Percentiles rank a stretch among this genome's conserved stretches.
Conservation (phyloP, 306 rosid species). For the Castanopsis chinensis region DNA sequence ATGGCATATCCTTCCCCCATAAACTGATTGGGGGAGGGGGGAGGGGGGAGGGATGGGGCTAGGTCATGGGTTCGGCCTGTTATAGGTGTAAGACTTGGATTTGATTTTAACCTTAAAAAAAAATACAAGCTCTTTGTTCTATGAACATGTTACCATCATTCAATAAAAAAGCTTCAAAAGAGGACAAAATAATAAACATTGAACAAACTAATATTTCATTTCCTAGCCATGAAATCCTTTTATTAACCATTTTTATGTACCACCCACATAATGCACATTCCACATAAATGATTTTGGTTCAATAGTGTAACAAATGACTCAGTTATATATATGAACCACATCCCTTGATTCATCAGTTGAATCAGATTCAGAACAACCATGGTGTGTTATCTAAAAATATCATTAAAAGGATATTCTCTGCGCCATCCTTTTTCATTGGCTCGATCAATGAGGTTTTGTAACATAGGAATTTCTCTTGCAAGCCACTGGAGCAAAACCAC, state of each 20-base stretch:
- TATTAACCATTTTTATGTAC: neutral
- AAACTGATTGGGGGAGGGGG: too few species aligned
- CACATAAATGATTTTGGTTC: neutral
- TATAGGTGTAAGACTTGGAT: too few species aligned
- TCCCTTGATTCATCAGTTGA: neutral
- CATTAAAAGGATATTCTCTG: constrained; percentile 82
- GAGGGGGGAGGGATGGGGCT: too few species aligned
- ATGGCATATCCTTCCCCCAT: too few species aligned
- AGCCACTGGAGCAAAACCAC: constrained; percentile 63
- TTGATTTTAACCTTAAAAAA: too few species aligned
- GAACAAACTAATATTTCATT: neutral
- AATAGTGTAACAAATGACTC: neutral
- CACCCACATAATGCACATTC: neutral
- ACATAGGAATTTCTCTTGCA: constrained; percentile 47
- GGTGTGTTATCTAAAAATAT: neutral
- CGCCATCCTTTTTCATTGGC: constrained; percentile 95
- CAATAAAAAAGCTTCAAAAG: too few species aligned
- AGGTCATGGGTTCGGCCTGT: too few species aligned
- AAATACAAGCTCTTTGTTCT: too few species aligned
- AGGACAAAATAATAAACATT: too few species aligned
- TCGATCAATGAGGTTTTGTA: constrained; percentile 68
- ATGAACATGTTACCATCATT: too few species aligned
- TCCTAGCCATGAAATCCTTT: neutral
- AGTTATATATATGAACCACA: neutral
- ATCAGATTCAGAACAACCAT: neutral